Conservation (phyloP, 1,284 basidiomycete species). For the Moniliophthora roreri region DNA sequence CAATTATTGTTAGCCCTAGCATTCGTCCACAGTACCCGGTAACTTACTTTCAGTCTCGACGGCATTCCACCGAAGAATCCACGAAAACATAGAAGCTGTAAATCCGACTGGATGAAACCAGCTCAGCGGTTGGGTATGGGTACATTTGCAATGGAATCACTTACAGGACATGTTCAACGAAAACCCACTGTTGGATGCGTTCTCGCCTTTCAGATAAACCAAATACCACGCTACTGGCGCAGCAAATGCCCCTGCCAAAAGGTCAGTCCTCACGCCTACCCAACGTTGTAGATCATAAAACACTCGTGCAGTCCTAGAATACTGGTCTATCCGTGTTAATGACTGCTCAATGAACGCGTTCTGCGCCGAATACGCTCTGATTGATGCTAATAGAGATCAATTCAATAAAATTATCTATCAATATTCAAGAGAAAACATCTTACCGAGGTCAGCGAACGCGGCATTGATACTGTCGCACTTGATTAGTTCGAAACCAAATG, state of each 20-base stretch:
- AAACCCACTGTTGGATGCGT: constrained; percentile 46
- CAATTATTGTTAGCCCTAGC: no score
- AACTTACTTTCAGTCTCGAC: no score
- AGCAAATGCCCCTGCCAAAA: constrained; percentile 52
- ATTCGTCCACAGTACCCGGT: no score
- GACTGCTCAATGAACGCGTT: constrained; percentile 44
- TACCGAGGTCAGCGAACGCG: constrained; percentile 65
- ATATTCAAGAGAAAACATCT: constrained; percentile 24
- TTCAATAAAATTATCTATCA: constrained; percentile 3
- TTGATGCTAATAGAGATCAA: constrained; percentile 42
- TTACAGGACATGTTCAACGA: not conserved
- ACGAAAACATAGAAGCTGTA: no score
- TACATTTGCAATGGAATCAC: not conserved
- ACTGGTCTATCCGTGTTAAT: constrained; percentile 44
- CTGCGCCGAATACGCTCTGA: constrained; percentile 61
- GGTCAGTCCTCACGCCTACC: constrained; percentile 54
- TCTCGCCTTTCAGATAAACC: constrained; percentile 41
- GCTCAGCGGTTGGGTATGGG: not conserved
- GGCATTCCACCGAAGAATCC: no score
- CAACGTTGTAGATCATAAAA: constrained; percentile 62
- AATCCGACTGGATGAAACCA: not conserved
- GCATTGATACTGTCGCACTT: constrained; percentile 50
- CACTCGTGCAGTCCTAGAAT: constrained; percentile 42
- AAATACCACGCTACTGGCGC: constrained; percentile 54
- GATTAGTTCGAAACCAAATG: not conserved